These are phyloP conservation scores for Populus hybrid DNA, from an alignment of 441 rosid genomes.

Conservation along the genomic window DNA sequence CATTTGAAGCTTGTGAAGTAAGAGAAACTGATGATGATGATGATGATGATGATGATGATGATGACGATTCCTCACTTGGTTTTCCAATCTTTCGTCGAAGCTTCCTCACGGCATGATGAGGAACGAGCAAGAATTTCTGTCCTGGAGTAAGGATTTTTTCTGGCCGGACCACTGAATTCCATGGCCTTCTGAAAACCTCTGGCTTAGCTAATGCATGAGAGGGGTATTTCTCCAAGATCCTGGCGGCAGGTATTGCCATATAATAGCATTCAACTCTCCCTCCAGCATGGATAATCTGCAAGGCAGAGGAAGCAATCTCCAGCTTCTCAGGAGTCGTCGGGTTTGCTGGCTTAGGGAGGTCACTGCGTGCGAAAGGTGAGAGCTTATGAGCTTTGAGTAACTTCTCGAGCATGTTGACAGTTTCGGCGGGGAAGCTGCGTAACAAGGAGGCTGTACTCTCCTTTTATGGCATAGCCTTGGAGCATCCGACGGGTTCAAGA, in stretches of 20 bases:
- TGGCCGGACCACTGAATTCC: no score
- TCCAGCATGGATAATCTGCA: conserved; percentile 43
- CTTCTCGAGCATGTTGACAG: conserved; percentile 32
- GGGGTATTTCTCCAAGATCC: conserved; percentile 48
- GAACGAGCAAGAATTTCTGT: conserved; percentile 37
- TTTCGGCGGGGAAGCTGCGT: no score
- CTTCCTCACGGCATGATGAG: conserved; percentile 37
- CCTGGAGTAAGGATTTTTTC: conserved; percentile 45
- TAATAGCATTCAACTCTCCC: conserved; percentile 37
- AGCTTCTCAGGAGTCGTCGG: neutral
- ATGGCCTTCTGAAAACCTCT: no score
- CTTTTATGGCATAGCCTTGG: neutral
- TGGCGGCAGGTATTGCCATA: conserved; percentile 45
- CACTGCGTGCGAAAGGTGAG: neutral
- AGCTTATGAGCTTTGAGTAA: conserved; percentile 31
- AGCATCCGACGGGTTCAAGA: conserved; percentile 19
- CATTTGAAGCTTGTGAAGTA: neutral
- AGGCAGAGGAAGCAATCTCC: conserved; percentile 11
- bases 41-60: no score
- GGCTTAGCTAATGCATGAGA: conserved; percentile 15
- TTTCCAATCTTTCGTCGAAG: conserved; percentile 28
- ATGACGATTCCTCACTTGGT: conserved; percentile 19
- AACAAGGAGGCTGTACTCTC: neutral
- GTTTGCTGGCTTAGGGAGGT: neutral
- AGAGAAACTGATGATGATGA: neutral